A percentile compares a stretch with the other conserved stretches of the same genome.
Conservation (phyloP, 148 eudicot species). For the Vaccinium vitisidaea region DNA sequence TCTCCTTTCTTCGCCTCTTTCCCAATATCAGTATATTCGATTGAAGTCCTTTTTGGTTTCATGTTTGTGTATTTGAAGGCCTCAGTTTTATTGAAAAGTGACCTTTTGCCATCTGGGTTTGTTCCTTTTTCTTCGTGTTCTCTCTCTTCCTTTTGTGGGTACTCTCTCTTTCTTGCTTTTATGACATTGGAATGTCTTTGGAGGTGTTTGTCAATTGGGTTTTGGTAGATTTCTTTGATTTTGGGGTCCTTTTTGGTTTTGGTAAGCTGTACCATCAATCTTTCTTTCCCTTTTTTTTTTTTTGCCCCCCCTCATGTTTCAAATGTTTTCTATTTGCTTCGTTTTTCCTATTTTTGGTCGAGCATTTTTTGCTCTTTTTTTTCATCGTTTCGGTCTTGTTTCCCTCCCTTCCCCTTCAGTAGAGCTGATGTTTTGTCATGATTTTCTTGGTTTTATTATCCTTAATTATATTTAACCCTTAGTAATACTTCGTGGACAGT, state of each 20-base stretch:
- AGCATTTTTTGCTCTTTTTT: not conserved
- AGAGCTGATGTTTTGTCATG: not conserved
- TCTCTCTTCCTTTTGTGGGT: constrained; percentile 15
- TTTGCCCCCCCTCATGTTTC: not conserved
- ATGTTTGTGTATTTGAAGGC: constrained; percentile 14
- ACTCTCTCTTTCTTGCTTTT: constrained; percentile 13
- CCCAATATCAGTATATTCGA: constrained; percentile 13
- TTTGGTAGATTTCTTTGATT: not conserved
- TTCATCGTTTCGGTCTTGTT: not conserved
- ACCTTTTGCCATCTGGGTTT: constrained; percentile 31
- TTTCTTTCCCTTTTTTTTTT: not conserved
- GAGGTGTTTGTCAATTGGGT: constrained; percentile 16
- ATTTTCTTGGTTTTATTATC: not conserved
- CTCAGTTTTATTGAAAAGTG: constrained; percentile 18
- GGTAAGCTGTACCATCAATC: not conserved
- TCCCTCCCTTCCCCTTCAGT: not conserved
- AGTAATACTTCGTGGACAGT: not conserved
- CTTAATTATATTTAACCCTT: not conserved
- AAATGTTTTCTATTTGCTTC: not conserved
- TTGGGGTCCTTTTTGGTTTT: constrained; percentile 13
- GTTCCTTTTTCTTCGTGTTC: constrained; percentile 10
- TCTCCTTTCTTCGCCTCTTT: constrained; percentile 22
- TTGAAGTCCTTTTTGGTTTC: constrained; percentile 11
- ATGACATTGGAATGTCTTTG: not conserved
- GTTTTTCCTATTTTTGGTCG: not conserved